Evolutionary conservation across 2,329 filamentous ascomycete species (phyloP).

Genomic region (Xylaria sp.): DNA sequence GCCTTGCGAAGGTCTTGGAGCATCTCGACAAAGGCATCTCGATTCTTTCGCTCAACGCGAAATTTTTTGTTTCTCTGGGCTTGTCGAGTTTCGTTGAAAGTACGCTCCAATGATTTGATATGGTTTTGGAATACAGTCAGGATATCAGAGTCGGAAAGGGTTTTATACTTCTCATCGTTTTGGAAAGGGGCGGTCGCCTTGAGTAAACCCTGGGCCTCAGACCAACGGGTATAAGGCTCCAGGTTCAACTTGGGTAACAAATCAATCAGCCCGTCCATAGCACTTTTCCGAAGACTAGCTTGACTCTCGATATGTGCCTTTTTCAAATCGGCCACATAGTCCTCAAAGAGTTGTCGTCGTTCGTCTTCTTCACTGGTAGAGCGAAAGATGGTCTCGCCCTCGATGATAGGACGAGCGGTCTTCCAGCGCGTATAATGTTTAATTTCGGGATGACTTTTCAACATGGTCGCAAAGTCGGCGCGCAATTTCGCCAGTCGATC

Average conservation of each 20-base stretch:
- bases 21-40: constrained; percentile 82
- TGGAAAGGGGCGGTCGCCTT: constrained; percentile 81
- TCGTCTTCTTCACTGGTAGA: constrained; percentile 89
- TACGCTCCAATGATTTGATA: constrained; percentile 90
- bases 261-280: constrained; percentile 83
- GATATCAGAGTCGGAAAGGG: constrained; percentile 88
- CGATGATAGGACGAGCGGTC: constrained; percentile 92
- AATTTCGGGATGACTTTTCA: constrained; percentile 96
- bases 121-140: constrained; percentile 94
- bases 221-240: constrained; percentile 95
- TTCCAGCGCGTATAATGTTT: constrained; percentile 98
- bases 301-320: constrained; percentile 83
- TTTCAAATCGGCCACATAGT: constrained; percentile 88
- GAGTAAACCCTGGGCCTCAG: constrained; percentile 86
- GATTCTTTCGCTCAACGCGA: constrained; percentile 84
- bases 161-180: constrained; percentile 84
- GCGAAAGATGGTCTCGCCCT: constrained; percentile 94
- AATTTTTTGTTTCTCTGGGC: constrained; percentile 84
- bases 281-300: constrained; percentile 76
- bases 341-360: constrained; percentile 89
- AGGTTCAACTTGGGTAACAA: constrained; percentile 83
- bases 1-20: constrained; percentile 77
- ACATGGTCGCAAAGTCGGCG: constrained; percentile 94
- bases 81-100: constrained; percentile 91
- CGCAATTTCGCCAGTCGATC: constrained; percentile 92